phyloP scores from a whole-genome alignment of 2,329 filamentous ascomycete species.

The Elsinoe necatrix region DNA sequence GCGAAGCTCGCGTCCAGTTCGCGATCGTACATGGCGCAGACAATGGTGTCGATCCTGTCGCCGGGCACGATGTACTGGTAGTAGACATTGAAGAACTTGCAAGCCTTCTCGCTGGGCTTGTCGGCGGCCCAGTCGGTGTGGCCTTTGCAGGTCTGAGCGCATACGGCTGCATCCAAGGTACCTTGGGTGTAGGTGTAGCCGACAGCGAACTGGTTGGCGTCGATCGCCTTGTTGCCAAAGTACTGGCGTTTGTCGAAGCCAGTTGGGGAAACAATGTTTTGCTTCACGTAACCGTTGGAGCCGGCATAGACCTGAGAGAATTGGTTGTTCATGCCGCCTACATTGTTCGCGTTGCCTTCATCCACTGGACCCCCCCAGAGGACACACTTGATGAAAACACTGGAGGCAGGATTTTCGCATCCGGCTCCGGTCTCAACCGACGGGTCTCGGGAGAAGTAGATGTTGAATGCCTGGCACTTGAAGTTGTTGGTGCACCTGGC shows the following conservation, averaged over 20 bases:
- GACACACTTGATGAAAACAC: constrained; percentile 20
- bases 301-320: constrained; percentile 28
- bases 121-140: not conserved
- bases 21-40: constrained; percentile 25
- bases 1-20: constrained; percentile 21
- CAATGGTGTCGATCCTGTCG: constrained; percentile 20
- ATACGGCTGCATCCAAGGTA: constrained; percentile 25
- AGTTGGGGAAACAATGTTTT: constrained; percentile 21
- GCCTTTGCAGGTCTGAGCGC: constrained; percentile 23
- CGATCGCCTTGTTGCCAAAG: constrained; percentile 25
- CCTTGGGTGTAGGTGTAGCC: constrained; percentile 21
- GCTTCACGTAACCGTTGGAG: constrained; percentile 26
- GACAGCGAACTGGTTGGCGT: constrained; percentile 26
- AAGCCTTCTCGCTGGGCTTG: constrained; percentile 16
- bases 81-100: constrained; percentile 31
- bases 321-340: constrained; percentile 20
- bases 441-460: constrained; percentile 19
- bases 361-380: constrained; percentile 18
- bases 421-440: constrained; percentile 18
- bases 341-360: constrained; percentile 16
- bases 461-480: constrained; percentile 17
- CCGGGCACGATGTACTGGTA: constrained; percentile 23
- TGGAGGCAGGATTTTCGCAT: constrained; percentile 17
- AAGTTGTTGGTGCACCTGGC: constrained; percentile 2
- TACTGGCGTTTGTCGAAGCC: constrained; percentile 20